phyloP scores from a whole-genome alignment of 1,284 basidiomycete genomes.

The Cryptococcus amylolentus region DNA sequence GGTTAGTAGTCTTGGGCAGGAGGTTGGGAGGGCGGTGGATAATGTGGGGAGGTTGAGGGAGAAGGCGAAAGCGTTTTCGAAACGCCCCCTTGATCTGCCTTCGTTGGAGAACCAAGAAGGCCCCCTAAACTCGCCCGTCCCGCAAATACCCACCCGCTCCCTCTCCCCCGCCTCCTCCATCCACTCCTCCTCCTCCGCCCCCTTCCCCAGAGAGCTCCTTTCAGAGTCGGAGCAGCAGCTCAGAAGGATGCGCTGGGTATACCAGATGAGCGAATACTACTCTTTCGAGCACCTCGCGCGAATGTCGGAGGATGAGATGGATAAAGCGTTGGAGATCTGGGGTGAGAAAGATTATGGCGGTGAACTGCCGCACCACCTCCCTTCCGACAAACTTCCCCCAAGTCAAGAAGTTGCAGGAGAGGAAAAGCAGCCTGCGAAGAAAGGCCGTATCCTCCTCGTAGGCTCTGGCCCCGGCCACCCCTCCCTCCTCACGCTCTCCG shows the following conservation, averaged over 20 bases:
- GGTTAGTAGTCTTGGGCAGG: slow-evolving; percentile 67
- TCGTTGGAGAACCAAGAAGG: slow-evolving; percentile 41
- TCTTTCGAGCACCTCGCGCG: slow-evolving; percentile 71
- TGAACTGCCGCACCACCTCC: slow-evolving; percentile 26
- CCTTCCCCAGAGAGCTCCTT: background rate
- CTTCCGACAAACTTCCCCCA: background rate
- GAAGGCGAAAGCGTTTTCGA: slow-evolving; percentile 56
- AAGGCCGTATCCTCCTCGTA: slow-evolving; percentile 77
- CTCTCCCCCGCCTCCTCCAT: slow-evolving; percentile 8
- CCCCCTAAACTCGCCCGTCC: slow-evolving; percentile 78
- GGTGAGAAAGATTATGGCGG: slow-evolving; percentile 11
- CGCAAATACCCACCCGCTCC: slow-evolving; percentile 53
- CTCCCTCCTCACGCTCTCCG: slow-evolving; percentile 81
- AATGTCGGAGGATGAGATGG: slow-evolving; percentile 68
- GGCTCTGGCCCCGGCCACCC: slow-evolving; percentile 95
- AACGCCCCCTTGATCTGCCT: slow-evolving; percentile 31
- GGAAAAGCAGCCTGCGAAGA: slow-evolving; percentile 10
- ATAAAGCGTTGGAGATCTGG: slow-evolving; percentile 54
- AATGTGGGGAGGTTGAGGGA: slow-evolving; percentile 69
- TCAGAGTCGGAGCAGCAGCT: slow-evolving; percentile 54
- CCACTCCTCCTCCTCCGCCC: background rate
- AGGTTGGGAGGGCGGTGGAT: slow-evolving; percentile 72
- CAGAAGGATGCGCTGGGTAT: slow-evolving; percentile 79
- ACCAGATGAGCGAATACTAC: slow-evolving; percentile 93
- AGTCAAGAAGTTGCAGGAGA: background rate